A percentile compares a stretch with the other conserved stretches of the same genome.
Conservation (phyloP, 441 rosid genomes). For the Croton setiger region DNA sequence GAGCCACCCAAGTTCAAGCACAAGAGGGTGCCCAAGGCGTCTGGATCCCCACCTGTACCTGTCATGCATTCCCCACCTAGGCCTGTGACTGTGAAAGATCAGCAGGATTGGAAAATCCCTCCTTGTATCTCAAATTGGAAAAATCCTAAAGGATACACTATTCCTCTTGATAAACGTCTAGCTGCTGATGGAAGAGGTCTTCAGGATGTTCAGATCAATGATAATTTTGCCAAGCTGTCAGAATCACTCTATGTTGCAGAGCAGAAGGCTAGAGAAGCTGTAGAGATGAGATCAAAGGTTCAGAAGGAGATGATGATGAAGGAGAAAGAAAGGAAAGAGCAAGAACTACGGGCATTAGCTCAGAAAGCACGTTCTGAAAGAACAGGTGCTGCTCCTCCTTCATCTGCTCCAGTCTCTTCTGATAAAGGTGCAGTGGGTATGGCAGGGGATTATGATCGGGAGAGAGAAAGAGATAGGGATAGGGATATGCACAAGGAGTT, state of each 20-base stretch:
- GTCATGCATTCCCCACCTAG: constrained; percentile 98
- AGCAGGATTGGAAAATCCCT: constrained; percentile 96
- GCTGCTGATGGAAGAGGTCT: constrained; percentile 99
- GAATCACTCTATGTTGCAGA: constrained; percentile 95
- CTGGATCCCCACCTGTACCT: constrained; percentile 97
- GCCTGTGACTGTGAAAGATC: constrained; percentile 94
- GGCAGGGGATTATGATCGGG: constrained; percentile 60
- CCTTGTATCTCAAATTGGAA: constrained; percentile 98
- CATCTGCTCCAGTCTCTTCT: constrained; percentile 50
- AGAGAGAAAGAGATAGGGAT: constrained; percentile 44
- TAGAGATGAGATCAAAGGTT: constrained; percentile 92
- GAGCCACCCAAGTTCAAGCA: constrained; percentile 98
- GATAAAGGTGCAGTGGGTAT: constrained; percentile 45
- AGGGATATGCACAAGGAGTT: constrained; percentile 59
- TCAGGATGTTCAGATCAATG: constrained; percentile 82
- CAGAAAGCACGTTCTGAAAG: constrained; percentile 92
- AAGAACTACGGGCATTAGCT: constrained; percentile 84
- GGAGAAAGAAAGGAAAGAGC: constrained; percentile 92
- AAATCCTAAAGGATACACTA: constrained; percentile 89
- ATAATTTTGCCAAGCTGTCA: constrained; percentile 88
- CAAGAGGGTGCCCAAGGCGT: constrained; percentile 86
- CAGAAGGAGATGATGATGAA: constrained; percentile 89
- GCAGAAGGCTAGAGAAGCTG: constrained; percentile 98
- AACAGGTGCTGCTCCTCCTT: constrained; percentile 61
- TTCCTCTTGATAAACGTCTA: constrained; percentile 96